Evolutionary conservation across 192 early-diverging fungal species (phyloP), one percentile per base, ranked within the genome.

Genomic region (Backusella mclennaniae): DNA sequence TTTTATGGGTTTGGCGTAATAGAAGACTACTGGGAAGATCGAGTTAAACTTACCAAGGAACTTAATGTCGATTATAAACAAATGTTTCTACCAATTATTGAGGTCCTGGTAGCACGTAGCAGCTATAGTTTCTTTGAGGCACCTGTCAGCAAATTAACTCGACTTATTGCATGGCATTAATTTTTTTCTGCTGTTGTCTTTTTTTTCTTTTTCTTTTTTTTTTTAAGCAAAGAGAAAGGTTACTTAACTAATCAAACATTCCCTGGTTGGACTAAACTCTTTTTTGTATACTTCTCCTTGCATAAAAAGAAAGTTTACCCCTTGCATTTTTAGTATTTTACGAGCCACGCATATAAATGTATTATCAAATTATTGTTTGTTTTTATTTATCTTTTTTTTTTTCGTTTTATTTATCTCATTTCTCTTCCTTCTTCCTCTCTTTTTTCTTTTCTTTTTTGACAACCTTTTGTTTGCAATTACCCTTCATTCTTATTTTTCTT

Each of bases 81-180:
- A 46, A 46, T 78, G 49, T 33, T 78, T 4, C 23, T 67, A 39
- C 66, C 72, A 11, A 67, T 78, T 4, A 12, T 78, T 17, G 77
- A 78, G 23, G 73, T 78, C 39, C 36, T 78, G 15, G 72, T 78
- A 35, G 77, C 72, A 38, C 23, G 71, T 19, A 59, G 73, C 67
- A 52, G 72, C 31, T 78, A 78, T 56, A 69, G 66, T 11, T 78
- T 78, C 35, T 78, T 78, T 69, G 77, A 78, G 38, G 66, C 73
- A 46, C 77, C 77, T 44, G 35, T 46, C 19, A 56, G 72, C n/a
- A 73, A 73, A 74, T 53, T 78, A 14, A 69, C 69, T 9, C 66
- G 72, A 14, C 39, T 73, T 19, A 73, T 78, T 14, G 29, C 66
- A 46, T 74, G 77, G 72, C 72, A 78, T 69, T 69, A 69, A 69